These are phyloP conservation scores for Tanozyma kutaoensis DNA, from an alignment of 805 yeast genomes.

Conservation along the genomic window DNA sequence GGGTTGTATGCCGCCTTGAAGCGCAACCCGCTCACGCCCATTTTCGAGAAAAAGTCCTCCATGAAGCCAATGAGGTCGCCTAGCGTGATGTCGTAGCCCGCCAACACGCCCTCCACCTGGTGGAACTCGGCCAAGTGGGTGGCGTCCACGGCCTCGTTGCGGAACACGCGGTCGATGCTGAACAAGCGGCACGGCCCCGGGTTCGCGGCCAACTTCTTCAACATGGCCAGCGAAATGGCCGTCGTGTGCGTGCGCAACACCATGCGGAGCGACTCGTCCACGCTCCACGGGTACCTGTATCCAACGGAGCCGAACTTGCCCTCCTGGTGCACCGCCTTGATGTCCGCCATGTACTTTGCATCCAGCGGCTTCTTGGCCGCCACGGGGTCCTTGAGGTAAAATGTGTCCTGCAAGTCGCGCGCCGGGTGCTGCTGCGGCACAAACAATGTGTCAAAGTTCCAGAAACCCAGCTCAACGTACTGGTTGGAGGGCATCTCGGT, in stretches of 20 bases:
- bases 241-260: constrained; percentile 97
- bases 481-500: constrained; percentile 98
- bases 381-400: constrained; percentile 88
- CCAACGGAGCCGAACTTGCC: constrained; percentile 95
- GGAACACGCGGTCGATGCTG: constrained; percentile 95
- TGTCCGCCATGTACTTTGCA: constrained; percentile 60
- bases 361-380: constrained; percentile 77
- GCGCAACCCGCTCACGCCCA: constrained; percentile 93
- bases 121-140: constrained; percentile 99
- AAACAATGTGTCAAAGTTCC: constrained; percentile 94
- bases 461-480: constrained; percentile 95
- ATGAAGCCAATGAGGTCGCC: constrained; percentile 97
- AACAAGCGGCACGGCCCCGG: constrained; percentile 87
- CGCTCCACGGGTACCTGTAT: constrained; percentile 96
- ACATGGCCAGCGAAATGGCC: constrained; percentile 80
- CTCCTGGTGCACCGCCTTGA: constrained; percentile 72
- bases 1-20: constrained; percentile 99
- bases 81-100: constrained; percentile 86
- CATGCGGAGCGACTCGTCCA: constrained; percentile 77
- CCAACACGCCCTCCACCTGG: constrained; percentile 98
- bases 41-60: constrained; percentile 91
- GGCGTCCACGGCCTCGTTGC: constrained; percentile 99
- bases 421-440: constrained; percentile 99
- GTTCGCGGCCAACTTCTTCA: constrained; percentile 74
- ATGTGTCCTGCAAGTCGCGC: constrained; percentile 96